Conservation (phyloP, 106 monocot genomes). For the Xerophyta viscosa region DNA sequence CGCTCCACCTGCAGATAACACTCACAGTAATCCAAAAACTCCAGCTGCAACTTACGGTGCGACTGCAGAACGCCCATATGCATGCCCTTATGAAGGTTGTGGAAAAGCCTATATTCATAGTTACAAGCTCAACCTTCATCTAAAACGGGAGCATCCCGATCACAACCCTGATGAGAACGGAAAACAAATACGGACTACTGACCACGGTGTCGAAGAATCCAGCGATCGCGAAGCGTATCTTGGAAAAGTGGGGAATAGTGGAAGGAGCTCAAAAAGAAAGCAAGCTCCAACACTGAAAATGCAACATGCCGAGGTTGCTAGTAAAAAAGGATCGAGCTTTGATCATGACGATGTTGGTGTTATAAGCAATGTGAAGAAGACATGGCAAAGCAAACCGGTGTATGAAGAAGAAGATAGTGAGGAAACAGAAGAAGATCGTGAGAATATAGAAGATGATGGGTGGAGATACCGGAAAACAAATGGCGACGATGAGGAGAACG, state of each 20-base stretch:
- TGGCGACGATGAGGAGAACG: slow-evolving; percentile 15
- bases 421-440: slow-evolving; percentile 15
- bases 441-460: slow-evolving; percentile 7
- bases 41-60: slow-evolving; percentile 22
- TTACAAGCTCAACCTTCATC: slow-evolving; percentile 68
- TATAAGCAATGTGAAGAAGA: slow-evolving; percentile 8
- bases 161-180: slow-evolving; percentile 30
- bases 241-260: not conserved
- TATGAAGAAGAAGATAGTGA: slow-evolving; percentile 16
- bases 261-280: not conserved
- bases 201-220: slow-evolving; percentile 16
- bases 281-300: not conserved
- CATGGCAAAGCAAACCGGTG: not conserved
- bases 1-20: slow-evolving; percentile 16
- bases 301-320: not conserved
- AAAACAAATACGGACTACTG: slow-evolving; percentile 14
- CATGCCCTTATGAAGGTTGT: slow-evolving; percentile 56
- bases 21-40: slow-evolving; percentile 16
- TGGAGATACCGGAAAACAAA: slow-evolving; percentile 3
- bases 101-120: slow-evolving; percentile 57
- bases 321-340: not conserved
- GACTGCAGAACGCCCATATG: slow-evolving; percentile 54
- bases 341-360: not conserved
- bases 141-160: slow-evolving; percentile 48
- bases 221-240: slow-evolving; percentile 10